Evolutionary conservation across 371 early-diverging fungal genomes (phyloP).

Genomic region (Rhizopus stolonifer): DNA sequence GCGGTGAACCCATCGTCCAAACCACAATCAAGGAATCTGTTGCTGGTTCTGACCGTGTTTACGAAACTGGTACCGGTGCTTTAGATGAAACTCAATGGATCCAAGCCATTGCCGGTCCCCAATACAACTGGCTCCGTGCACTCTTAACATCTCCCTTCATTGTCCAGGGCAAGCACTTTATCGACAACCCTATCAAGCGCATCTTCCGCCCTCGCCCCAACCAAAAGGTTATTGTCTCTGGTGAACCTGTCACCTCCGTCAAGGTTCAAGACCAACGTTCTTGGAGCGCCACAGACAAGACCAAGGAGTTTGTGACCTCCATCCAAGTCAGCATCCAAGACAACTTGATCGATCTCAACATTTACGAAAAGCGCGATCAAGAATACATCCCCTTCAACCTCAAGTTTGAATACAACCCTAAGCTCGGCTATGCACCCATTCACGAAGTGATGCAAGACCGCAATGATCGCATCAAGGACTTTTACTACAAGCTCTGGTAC

Average conservation of each 20-base stretch:
- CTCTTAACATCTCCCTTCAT: conserved; percentile 79
- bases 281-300: conserved; percentile 61
- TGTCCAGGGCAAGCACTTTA: conserved; percentile 77
- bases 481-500: conserved; percentile 91
- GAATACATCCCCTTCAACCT: conserved; percentile 74
- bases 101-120: conserved; percentile 70
- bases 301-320: conserved; percentile 56
- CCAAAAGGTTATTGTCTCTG: conserved; percentile 73
- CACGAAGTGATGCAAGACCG: conserved; percentile 94
- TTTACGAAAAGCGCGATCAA: conserved; percentile 72
- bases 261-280: conserved; percentile 66
- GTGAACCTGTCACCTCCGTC: conserved; percentile 42
- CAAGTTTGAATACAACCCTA: conserved; percentile 79
- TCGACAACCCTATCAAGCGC: conserved; percentile 77
- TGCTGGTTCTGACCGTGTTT: conserved; percentile 47
- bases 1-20: conserved; percentile 55
- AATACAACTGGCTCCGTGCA: conserved; percentile 85
- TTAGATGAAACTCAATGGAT: conserved; percentile 76
- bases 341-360: conserved; percentile 66
- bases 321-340: conserved; percentile 63
- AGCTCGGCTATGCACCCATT: conserved; percentile 80
- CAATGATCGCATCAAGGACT: conserved; percentile 90
- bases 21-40: conserved; percentile 21
- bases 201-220: conserved; percentile 82
- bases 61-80: conserved; percentile 54